Percentiles rank a stretch among this genome's conserved stretches.
Conservation (phyloP, 148 eudicot species). For the Chenopodium album region DNA sequence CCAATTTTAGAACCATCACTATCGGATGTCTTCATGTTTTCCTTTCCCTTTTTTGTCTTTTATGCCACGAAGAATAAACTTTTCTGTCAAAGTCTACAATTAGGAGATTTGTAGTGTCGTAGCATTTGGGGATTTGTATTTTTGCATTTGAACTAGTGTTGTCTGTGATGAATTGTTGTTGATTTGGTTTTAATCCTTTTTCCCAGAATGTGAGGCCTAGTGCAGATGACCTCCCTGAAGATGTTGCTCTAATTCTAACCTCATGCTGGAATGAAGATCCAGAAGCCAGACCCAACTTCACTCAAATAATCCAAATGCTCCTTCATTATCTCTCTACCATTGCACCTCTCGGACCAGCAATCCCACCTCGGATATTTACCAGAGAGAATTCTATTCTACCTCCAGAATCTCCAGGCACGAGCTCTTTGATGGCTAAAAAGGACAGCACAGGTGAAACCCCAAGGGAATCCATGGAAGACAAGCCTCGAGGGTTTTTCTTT, state of each 20-base stretch:
- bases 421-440: conserved; percentile 66
- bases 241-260: conserved; percentile 64
- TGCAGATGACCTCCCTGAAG: conserved; percentile 83
- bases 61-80: neutral
- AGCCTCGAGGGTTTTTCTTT: conserved; percentile 58
- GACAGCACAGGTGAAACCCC: conserved; percentile 61
- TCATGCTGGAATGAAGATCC: conserved; percentile 95
- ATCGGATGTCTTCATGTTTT: neutral
- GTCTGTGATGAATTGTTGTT: conserved; percentile 8
- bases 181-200: conserved; percentile 8
- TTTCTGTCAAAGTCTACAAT: neutral
- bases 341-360: conserved; percentile 55
- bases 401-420: conserved; percentile 91
- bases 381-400: conserved; percentile 68
- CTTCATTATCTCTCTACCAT: conserved; percentile 50
- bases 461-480: conserved; percentile 43
- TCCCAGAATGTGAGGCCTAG: conserved; percentile 84
- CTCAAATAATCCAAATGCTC: conserved; percentile 82
- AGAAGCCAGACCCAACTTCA: conserved; percentile 74
- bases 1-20: neutral
- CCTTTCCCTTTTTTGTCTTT: neutral
- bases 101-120: neutral
- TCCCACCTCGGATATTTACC: conserved; percentile 62
- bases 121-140: neutral
- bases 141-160: neutral